Evolutionary conservation across 208 protist species (phyloP).

Genomic region (Trichomonas tenax): DNA sequence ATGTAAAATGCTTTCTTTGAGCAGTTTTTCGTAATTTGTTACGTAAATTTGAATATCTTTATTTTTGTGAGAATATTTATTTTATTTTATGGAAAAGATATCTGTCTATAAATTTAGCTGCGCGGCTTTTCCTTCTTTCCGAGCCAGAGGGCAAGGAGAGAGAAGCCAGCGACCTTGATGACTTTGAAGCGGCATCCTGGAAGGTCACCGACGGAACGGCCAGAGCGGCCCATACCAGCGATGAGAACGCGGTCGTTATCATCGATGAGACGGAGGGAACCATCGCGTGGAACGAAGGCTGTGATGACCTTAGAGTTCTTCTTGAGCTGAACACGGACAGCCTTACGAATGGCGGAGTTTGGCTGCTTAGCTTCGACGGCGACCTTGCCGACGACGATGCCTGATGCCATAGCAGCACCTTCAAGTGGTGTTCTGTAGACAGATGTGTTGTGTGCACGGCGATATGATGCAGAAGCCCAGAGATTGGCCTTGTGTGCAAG

Average conservation of each 20-base stretch:
- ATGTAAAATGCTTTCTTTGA: too few relatives aligned
- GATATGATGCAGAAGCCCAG: not conserved
- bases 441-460: not conserved
- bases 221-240: conserved; percentile 62
- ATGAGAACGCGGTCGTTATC: conserved; percentile 66
- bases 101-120: conserved; percentile 53
- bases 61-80: not conserved
- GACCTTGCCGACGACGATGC: not conserved
- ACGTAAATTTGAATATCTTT: not conserved
- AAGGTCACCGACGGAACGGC: conserved; percentile 98
- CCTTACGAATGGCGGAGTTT: conserved; percentile 99
- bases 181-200: conserved; percentile 95
- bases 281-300: conserved; percentile 97
- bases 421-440: not conserved
- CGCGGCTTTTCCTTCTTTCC: conserved; percentile 98
- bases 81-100: not conserved
- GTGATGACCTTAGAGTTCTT: conserved; percentile 99
- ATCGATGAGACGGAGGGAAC: conserved; percentile 95
- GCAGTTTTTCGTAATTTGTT: too few relatives aligned
- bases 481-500: not conserved
- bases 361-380: conserved; percentile 96
- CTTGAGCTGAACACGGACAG: conserved; percentile 97
- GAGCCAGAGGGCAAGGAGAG: conserved; percentile 83
- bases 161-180: conserved; percentile 91
- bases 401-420: not conserved